Conservation (phyloP, 2,329 filamentous ascomycete species). For the Biscogniauxia marginata region DNA sequence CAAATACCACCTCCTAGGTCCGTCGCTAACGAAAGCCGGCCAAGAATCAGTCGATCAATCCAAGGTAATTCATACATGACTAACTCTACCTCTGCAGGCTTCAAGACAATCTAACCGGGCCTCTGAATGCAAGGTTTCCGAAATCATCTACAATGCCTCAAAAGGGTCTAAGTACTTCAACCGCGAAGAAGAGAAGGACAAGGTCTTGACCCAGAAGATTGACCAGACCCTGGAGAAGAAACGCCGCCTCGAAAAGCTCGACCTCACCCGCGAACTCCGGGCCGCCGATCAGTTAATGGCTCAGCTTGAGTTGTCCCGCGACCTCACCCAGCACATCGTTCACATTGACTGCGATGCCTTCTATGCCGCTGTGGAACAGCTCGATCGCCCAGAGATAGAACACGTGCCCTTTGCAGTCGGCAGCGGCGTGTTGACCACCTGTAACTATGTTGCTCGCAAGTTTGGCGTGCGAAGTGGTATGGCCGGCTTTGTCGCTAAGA, state of each 20-base stretch:
- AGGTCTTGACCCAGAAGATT: conserved; percentile 81
- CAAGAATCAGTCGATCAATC: conserved; percentile 91
- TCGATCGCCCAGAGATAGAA: conserved; percentile 80
- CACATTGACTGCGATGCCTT: conserved; percentile 98
- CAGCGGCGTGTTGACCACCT: conserved; percentile 61
- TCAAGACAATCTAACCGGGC: conserved; percentile 1
- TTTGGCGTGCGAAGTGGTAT: conserved; percentile 93
- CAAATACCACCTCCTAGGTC: conserved; percentile 87
- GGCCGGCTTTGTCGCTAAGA: conserved; percentile 93
- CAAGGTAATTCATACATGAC: conserved; percentile 53
- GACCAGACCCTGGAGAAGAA: conserved; percentile 75
- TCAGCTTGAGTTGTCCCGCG: conserved; percentile 74
- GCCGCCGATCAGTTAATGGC: conserved; percentile 78
- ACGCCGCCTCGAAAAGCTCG: conserved; percentile 68
- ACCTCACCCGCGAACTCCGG: conserved; percentile 70
- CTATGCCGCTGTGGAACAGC: conserved; percentile 88
- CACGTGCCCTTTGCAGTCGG: conserved; percentile 91
- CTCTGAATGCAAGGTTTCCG: conserved; percentile 64
- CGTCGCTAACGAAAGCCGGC: conserved; percentile 89
- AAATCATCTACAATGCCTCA: conserved; percentile 95
- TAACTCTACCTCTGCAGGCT: not conserved
- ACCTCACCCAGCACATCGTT: conserved; percentile 80
- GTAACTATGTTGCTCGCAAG: conserved; percentile 86
- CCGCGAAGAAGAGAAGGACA: conserved; percentile 82
- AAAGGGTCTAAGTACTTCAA: conserved; percentile 97